Conservation (phyloP, 2,329 filamentous ascomycete genomes). For the Colletotrichum salicis region DNA sequence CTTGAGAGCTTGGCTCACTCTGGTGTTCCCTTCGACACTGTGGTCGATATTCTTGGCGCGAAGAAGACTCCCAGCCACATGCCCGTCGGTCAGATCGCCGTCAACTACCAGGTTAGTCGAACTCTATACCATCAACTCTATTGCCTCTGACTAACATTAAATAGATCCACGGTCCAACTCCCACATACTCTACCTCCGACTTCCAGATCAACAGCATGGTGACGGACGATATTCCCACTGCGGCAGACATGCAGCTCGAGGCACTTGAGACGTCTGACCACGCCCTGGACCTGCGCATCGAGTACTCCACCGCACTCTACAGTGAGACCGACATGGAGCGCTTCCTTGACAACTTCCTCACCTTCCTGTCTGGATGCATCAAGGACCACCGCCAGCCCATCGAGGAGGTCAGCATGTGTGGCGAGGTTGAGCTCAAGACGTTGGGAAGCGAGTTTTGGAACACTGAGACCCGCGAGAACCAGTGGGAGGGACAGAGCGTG, state of each 20-base stretch:
- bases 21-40: neutral
- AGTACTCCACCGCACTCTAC: slow-evolving; percentile 40
- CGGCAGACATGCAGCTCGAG: slow-evolving; percentile 40
- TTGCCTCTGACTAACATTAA: neutral
- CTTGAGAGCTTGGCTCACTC: neutral
- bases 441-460: slow-evolving; percentile 39
- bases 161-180: slow-evolving; percentile 1
- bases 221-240: slow-evolving; percentile 40
- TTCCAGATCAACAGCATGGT: slow-evolving; percentile 39
- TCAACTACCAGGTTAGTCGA: neutral
- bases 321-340: slow-evolving; percentile 38
- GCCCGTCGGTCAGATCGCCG: neutral
- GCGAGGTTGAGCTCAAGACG: slow-evolving; percentile 37
- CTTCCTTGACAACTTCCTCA: slow-evolving; percentile 42
- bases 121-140: neutral
- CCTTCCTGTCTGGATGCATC: slow-evolving; percentile 41
- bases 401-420: slow-evolving; percentile 40
- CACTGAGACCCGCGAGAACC: slow-evolving; percentile 35
- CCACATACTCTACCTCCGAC: slow-evolving; percentile 38
- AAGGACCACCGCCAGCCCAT: slow-evolving; percentile 42
- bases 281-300: slow-evolving; percentile 39
- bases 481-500: slow-evolving; percentile 38
- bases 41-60: neutral
- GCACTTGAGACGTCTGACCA: slow-evolving; percentile 39
- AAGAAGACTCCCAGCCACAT: neutral